Evolutionary conservation across 2,329 filamentous ascomycete genomes (phyloP).

Genomic region (Tolypocladium sp.): DNA sequence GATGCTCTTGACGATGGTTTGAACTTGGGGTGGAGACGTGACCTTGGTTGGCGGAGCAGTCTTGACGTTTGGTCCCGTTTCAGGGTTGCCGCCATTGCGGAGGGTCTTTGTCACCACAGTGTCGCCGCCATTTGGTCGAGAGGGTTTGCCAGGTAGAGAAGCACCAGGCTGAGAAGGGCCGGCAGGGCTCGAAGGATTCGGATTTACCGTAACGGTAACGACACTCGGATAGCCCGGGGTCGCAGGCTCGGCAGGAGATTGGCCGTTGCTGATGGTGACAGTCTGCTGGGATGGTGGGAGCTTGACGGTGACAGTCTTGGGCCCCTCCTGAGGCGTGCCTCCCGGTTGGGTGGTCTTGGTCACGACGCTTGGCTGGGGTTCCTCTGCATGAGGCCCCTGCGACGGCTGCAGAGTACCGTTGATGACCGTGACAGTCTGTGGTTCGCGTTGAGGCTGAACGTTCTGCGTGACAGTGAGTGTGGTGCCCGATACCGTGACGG

Average conservation of each 20-base stretch:
- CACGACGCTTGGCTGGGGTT: constrained; percentile 1
- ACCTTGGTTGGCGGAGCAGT: constrained; percentile 9
- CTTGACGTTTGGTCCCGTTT: constrained; percentile 8
- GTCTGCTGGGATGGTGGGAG: constrained; percentile 2
- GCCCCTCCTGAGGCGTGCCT: constrained; percentile 2
- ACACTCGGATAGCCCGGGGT: not conserved
- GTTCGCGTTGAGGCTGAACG: constrained; percentile 4
- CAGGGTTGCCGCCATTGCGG: too few species aligned
- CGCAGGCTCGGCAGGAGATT: not conserved
- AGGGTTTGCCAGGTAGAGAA: too few species aligned
- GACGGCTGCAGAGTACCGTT: not conserved
- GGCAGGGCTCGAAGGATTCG: not conserved
- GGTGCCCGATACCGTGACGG: constrained; percentile 12
- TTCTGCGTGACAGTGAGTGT: constrained; percentile 5
- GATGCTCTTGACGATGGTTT: constrained; percentile 5
- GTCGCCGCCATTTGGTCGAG: not conserved
- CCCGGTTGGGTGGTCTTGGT: constrained; percentile 12
- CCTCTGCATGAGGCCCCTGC: not conserved
- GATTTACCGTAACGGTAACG: not conserved
- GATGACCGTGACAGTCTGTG: constrained; percentile 3
- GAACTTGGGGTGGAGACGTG: constrained; percentile 10
- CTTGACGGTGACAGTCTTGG: constrained; percentile 8
- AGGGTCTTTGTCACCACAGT: not conserved
- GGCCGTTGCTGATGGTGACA: constrained; percentile 4
- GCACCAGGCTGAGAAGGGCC: not conserved